A percentile compares a stretch with the other conserved stretches of the same genome.
These are phyloP conservation scores for Salix brachista DNA, from an alignment of 345 rosid species.

Conservation along the genomic window DNA sequence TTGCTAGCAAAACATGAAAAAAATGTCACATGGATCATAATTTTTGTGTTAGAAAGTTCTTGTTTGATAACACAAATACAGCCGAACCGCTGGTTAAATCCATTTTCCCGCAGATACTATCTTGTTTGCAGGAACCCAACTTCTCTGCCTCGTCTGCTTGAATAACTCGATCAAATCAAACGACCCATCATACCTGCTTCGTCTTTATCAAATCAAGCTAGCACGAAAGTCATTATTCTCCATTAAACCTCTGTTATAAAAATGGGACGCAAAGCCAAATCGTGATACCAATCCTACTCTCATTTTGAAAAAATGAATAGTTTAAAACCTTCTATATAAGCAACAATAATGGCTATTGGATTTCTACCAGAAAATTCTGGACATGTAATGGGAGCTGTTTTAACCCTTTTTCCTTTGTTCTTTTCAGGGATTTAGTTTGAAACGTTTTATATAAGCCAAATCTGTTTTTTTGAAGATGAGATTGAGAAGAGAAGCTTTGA, in stretches of 20 bases:
- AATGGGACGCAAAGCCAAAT: background rate
- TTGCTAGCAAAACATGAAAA: background rate
- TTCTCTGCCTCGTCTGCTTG: conserved; percentile 38
- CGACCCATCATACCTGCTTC: conserved; percentile 53
- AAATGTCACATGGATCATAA: conserved; percentile 15
- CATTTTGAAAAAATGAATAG: background rate
- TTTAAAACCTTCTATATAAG: conserved; percentile 57
- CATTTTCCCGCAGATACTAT: conserved; percentile 21
- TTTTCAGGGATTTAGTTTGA: conserved; percentile 33
- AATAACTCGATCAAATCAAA: conserved; percentile 62
- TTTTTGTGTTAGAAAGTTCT: conserved; percentile 39
- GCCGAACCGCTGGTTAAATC: background rate
- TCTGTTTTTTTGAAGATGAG: too few species aligned
- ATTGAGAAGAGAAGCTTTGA: too few species aligned
- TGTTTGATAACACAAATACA: conserved; percentile 40
- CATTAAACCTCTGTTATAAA: background rate
- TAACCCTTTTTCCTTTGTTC: conserved; percentile 51
- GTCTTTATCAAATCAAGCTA: conserved; percentile 50
- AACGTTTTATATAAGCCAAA: too few species aligned
- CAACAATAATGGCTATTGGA: conserved; percentile 56
- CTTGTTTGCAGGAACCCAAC: conserved; percentile 49
- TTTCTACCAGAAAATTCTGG: conserved; percentile 48
- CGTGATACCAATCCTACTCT: background rate
- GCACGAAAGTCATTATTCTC: conserved; percentile 45
- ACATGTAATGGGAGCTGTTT: conserved; percentile 28